These are phyloP conservation scores for Thymus quinquecostatus DNA, from an alignment of 257 asterid genomes.

Conservation along the genomic window DNA sequence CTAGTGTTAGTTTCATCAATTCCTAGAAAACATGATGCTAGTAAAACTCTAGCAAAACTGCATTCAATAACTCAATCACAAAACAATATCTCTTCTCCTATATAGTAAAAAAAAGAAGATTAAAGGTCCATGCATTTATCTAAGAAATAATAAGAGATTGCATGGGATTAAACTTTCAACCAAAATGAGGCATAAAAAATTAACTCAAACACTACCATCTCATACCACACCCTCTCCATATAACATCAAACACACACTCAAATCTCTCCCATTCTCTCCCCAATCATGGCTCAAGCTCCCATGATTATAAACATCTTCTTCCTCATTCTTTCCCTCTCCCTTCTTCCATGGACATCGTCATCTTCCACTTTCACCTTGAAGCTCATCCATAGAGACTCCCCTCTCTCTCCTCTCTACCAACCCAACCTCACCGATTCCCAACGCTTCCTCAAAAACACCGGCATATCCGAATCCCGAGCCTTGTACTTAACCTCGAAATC, in stretches of 20 bases:
- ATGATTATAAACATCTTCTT: neutral
- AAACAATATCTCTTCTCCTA: too few species aligned
- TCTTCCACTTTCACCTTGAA: conserved; percentile 18
- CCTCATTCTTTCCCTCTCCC: neutral
- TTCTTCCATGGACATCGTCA: conserved; percentile 16
- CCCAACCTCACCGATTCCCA: conserved; percentile 37
- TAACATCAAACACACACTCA: neutral
- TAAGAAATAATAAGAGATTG: neutral
- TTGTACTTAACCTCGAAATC: neutral
- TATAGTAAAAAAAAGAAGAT: too few species aligned
- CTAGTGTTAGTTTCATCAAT: too few species aligned
- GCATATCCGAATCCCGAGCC: conserved; percentile 32
- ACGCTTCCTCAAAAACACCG: conserved; percentile 23
- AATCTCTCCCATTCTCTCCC: neutral
- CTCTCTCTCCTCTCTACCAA: conserved; percentile 40
- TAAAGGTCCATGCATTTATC: too few species aligned
- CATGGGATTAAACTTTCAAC: too few species aligned
- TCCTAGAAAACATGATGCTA: too few species aligned
- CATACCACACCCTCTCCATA: neutral
- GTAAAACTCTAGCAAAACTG: too few species aligned
- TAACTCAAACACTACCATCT: conserved; percentile 25
- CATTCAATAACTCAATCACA: too few species aligned
- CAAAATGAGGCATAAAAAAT: conserved; percentile 13
- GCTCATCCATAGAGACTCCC: conserved; percentile 39
- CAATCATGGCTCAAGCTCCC: neutral